Base-by-base conservation (phyloP, 257 asterid genomes). In the Apocynum venetum region DNA sequence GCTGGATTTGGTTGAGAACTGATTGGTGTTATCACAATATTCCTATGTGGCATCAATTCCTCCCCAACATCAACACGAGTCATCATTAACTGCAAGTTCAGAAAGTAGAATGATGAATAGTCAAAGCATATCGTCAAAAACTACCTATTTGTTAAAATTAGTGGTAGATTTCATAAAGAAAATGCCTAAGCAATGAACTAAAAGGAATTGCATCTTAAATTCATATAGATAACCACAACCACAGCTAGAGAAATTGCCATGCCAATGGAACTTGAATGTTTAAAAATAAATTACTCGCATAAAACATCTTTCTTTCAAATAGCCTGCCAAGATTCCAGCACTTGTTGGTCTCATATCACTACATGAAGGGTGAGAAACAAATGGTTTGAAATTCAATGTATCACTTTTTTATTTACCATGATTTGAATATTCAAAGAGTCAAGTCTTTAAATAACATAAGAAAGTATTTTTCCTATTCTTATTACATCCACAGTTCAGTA, bases 1-100 rank as follows among this genome's bases (percentile, higher is more conserved):
- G 79, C 82, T 41, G 78, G 67, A 69, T 80, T 81, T 35, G 73
- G 81, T 75, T 81, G 86, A 71, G 80, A 74, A 74, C 57, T 57
- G 72, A 72, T 64, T 52, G 71, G 69, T 25, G 57, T 43, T 41
- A 70, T 55, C 31, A 10, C 86, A 48, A 79, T 78, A 25, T 65
- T 70, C 77, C 99, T 88, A 76, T 90, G 96, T 36, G 98, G 99
- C 99, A 95, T 95, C 76, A 93, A 80, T 86, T 93, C 99, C 71
- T 89, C 92, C 11, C 98, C 98, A 41, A 1, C 89, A 67, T 19
- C 86, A 87, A 93, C 91, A 56, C 91, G 81, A 82, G 79, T 44
- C 90, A 91, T 74, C 99, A 93, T 95, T 56, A 87, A 77, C 97
- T 95, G 91, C 89, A 83, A 79, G 75, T 74, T 59, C 51, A 69